Evolutionary conservation across 106 monocot species (phyloP), one percentile per base, ranked within the genome.

Genomic region (Acorus calamus): DNA sequence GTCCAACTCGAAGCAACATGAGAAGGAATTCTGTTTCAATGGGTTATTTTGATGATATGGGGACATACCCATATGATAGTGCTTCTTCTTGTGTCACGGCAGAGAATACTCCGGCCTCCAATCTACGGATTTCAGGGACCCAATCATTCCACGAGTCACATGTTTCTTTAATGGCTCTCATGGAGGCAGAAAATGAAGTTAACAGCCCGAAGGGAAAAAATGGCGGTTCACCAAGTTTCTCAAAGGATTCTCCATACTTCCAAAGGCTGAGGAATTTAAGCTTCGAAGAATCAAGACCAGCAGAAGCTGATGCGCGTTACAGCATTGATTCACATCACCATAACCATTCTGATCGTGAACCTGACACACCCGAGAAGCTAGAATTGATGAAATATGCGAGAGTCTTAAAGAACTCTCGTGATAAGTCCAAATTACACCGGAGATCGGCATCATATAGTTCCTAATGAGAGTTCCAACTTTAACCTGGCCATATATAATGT

Each of bases 361-460:
- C 44, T 11, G 54, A 63, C 43, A 50, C 55, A 57, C 70, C 77
- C 14, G 80, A 71, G 65, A 77, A 74, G 67, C 41, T 7, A 14
- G 69, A 79, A 62, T 64, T 86, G 42, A 82, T 60, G 49, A 82
- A 74, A 52, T 74, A 76, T 53, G 86, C 86, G 4, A 44, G 61
- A 55, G 75, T 49, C 10, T 70, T 86, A 60, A 76, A 69, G 70
- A 62, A 46, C 44, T 71, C 79, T 7, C 45, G 44, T 13, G 45
- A 48, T 8, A 14, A 3, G 7, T 28, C 63, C 11, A 62, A 52
- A 7, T 44, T n/a, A 4, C 54, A 63, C 11, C 62, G 49, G 45
- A 62, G 71, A 71, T 12, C 80, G 71, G 61, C 53, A 67, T 80
- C 75, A 57, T 61, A 41, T 47, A 67, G 56, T 51, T 50, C 50